These are phyloP conservation scores for Dunaliella primolecta DNA, from an alignment of 139 green algal genomes.

Conservation along the genomic window DNA sequence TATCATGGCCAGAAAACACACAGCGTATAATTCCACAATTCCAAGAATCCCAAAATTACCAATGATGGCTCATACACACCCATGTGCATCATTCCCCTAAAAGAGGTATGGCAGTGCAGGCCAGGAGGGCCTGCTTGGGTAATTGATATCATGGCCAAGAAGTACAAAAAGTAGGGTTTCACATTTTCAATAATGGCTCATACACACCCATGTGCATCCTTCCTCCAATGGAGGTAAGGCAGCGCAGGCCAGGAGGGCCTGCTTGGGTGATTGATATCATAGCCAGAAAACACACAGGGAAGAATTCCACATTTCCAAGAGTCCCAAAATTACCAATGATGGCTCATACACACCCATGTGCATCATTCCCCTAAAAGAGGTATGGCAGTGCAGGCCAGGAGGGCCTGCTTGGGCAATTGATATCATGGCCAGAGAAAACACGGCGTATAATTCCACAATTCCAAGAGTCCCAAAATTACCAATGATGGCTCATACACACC, in stretches of 20 bases:
- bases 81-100: not conserved
- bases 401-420: not conserved
- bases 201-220: not conserved
- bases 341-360: not conserved
- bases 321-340: not conserved
- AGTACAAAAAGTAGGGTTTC: too few species aligned
- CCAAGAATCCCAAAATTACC: not conserved
- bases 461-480: too few species aligned
- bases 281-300: not conserved
- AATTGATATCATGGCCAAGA: not conserved
- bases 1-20: not conserved
- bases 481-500: too few species aligned
- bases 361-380: not conserved
- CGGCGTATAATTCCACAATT: too few species aligned
- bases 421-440: not conserved
- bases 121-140: not conserved
- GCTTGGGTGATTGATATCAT: not conserved
- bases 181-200: not conserved
- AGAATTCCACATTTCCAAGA: too few species aligned
- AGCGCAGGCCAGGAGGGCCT: not conserved
- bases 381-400: conserved; percentile 5
- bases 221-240: not conserved
- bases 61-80: not conserved
- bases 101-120: not conserved
- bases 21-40: too few species aligned